A percentile compares a stretch with the other conserved stretches of the same genome.
Conservation (phyloP, 2,329 filamentous ascomycete genomes). For the Penicillium freii region DNA sequence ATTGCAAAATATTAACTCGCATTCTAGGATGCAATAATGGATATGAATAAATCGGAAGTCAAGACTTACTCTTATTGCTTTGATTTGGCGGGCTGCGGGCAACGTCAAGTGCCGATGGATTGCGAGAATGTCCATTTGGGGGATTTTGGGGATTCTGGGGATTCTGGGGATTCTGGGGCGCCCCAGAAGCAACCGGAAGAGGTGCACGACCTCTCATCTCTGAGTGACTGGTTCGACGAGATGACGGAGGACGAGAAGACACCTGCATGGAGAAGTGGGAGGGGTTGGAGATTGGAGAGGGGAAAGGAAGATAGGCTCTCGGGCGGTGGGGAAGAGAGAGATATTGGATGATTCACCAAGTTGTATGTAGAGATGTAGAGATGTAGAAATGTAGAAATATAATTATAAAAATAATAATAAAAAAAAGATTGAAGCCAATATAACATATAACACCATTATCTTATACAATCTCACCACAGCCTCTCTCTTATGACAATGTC, state of each 20-base stretch:
- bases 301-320: conserved; percentile 18
- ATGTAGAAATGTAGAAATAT: neutral
- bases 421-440: neutral
- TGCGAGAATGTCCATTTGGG: conserved; percentile 45
- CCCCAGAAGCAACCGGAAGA: conserved; percentile 39
- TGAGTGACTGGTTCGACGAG: conserved; percentile 30
- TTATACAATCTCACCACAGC: neutral
- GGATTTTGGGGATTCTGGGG: conserved; percentile 36
- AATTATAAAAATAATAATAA: neutral
- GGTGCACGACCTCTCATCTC: conserved; percentile 45
- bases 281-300: conserved; percentile 18
- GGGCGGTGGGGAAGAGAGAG: conserved; percentile 9
- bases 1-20: conserved; percentile 10
- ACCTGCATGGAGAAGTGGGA: conserved; percentile 24
- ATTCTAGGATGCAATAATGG: neutral
- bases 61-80: conserved; percentile 40
- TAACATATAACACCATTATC: neutral
- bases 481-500: conserved; percentile 6
- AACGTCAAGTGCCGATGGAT: conserved; percentile 45
- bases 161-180: conserved; percentile 28
- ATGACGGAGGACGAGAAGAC: conserved; percentile 24
- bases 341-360: neutral
- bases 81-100: conserved; percentile 48
- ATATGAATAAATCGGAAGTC: neutral
- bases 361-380: neutral